phyloP scores from a whole-genome alignment of 106 monocot species.

The Dioscorea zingiberensis region DNA sequence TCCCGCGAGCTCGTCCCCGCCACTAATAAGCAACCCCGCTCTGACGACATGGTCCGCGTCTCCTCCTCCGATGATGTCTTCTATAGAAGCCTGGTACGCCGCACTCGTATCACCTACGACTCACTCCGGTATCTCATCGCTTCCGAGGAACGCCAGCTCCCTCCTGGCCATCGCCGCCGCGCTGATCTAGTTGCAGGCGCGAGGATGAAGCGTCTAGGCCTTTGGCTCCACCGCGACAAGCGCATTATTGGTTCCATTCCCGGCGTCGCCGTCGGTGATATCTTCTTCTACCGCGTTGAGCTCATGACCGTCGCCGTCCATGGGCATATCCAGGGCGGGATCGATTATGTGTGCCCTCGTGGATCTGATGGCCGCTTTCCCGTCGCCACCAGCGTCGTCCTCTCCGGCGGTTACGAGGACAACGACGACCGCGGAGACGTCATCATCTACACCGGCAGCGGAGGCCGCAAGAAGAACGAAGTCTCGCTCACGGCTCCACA shows the following conservation, averaged over 20 bases:
- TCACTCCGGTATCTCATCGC: background rate
- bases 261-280: conserved; percentile 69
- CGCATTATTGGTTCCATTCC: conserved; percentile 82
- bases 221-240: conserved; percentile 81
- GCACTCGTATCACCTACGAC: background rate
- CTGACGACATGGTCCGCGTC: too few relatives aligned
- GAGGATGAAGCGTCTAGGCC: conserved; percentile 42
- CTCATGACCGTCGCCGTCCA: conserved; percentile 80
- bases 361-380: conserved; percentile 15
- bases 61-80: too few relatives aligned
- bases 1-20: too few relatives aligned
- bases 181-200: conserved; percentile 40
- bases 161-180: conserved; percentile 2
- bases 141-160: background rate
- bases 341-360: conserved; percentile 17
- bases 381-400: conserved; percentile 38
- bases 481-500: conserved; percentile 9
- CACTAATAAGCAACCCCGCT: too few relatives aligned
- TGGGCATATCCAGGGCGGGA: conserved; percentile 83
- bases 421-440: conserved; percentile 29
- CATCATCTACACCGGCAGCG: conserved; percentile 34
- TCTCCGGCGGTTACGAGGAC: conserved; percentile 45
- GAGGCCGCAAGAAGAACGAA: conserved; percentile 14
- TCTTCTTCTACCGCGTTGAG: conserved; percentile 86
- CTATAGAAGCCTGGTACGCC: background rate